phyloP scores from a whole-genome alignment of 768 basidiomycete genomes.

The Strobilomyces confusus region DNA sequence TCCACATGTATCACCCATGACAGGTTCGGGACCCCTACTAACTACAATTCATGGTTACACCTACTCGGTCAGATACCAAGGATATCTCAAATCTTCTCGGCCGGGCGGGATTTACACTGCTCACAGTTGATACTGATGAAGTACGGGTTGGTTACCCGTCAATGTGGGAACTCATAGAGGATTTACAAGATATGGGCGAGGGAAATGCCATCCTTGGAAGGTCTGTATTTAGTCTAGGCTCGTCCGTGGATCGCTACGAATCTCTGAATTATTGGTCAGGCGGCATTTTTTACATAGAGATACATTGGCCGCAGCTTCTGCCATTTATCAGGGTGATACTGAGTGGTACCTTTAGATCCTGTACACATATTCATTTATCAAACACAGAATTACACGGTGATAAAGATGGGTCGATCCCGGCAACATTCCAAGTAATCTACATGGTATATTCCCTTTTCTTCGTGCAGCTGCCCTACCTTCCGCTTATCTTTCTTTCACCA shows the following conservation, averaged over 20 bases:
- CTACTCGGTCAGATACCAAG: slow-evolving; percentile 61
- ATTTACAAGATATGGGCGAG: slow-evolving; percentile 96
- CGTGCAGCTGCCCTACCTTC: background rate
- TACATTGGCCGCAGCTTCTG: slow-evolving; percentile 84
- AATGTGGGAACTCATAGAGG: slow-evolving; percentile 94
- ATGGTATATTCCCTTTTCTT: slow-evolving; percentile 50
- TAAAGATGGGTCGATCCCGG: slow-evolving; percentile 81
- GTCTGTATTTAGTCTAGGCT: slow-evolving; percentile 34
- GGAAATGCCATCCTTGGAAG: slow-evolving; percentile 86
- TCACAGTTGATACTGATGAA: slow-evolving; percentile 96
- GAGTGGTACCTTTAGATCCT: background rate
- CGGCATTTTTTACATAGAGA: slow-evolving; percentile 73
- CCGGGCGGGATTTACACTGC: slow-evolving; percentile 88
- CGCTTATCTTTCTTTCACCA: background rate
- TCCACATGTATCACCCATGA: slow-evolving; percentile 97
- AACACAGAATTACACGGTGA: slow-evolving; percentile 74
- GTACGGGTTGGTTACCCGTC: slow-evolving; percentile 86
- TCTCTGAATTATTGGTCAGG: slow-evolving; percentile 33
- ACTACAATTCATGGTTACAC: slow-evolving; percentile 2
- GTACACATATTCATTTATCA: background rate
- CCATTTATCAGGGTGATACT: slow-evolving; percentile 82
- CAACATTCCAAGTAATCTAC: slow-evolving; percentile 95
- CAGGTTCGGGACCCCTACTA: slow-evolving; percentile 49
- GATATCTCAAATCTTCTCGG: slow-evolving; percentile 91
- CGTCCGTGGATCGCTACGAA: background rate